Percentiles rank a stretch among this genome's conserved stretches.
Evolutionary conservation across 2,329 filamentous ascomycete species (phyloP).

Genomic region (Bipolaris gigantea): DNA sequence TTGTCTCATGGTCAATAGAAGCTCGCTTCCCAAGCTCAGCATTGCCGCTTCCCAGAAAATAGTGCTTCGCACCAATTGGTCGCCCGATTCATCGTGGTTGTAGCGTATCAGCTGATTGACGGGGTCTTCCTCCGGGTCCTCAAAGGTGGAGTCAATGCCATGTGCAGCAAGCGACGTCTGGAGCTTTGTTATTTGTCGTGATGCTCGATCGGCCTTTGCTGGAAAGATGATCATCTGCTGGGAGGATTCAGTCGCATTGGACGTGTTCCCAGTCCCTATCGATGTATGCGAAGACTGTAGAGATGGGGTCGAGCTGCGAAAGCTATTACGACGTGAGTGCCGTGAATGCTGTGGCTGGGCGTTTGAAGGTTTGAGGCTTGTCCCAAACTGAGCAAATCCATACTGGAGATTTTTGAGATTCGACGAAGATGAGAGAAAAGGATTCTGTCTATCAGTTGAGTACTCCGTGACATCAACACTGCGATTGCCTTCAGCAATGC

Average conservation of each 20-base stretch:
- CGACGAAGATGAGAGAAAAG: background rate
- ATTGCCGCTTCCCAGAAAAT: slow-evolving; percentile 25
- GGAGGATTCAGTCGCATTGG: background rate
- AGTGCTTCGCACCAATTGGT: slow-evolving; percentile 14
- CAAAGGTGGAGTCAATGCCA: background rate
- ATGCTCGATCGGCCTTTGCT: background rate
- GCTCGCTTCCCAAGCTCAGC: slow-evolving; percentile 22
- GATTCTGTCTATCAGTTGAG: slow-evolving; percentile 1
- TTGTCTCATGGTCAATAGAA: slow-evolving; percentile 17
- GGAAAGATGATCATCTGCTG: slow-evolving; percentile 3
- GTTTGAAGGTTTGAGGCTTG: background rate
- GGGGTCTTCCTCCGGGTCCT: background rate
- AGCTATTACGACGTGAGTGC: background rate
- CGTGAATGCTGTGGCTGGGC: background rate
- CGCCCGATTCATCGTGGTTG: background rate
- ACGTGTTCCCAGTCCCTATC: background rate
- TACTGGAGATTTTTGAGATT: background rate
- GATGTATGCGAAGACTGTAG: slow-evolving; percentile 2
- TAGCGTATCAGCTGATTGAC: background rate
- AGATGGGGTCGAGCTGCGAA: background rate
- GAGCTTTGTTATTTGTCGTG: background rate
- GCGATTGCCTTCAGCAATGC: slow-evolving; percentile 16
- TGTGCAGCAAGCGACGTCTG: background rate
- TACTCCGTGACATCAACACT: slow-evolving; percentile 27
- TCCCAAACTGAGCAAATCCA: background rate